phyloP scores from a whole-genome alignment of 2,329 filamentous ascomycete genomes.

The Lecanicillium sp. region DNA sequence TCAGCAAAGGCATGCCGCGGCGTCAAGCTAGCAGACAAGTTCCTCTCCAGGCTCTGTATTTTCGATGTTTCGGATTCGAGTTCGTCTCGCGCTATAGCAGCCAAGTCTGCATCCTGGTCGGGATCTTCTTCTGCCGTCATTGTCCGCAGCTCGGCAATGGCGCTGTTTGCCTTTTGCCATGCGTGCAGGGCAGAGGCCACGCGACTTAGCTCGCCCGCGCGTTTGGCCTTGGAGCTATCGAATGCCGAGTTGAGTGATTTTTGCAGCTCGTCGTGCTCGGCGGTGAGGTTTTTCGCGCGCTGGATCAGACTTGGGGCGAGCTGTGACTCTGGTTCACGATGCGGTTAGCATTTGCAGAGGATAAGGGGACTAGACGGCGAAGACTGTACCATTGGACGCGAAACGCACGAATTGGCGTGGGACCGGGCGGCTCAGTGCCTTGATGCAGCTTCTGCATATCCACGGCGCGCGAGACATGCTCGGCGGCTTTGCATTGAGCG shows the following conservation, averaged over 20 bases:
- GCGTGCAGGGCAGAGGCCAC: slow-evolving; percentile 49
- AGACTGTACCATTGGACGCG: slow-evolving; percentile 21
- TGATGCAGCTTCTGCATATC: slow-evolving; percentile 27
- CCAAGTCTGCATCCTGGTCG: slow-evolving; percentile 59
- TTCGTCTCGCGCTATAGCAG: slow-evolving; percentile 73
- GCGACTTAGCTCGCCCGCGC: slow-evolving; percentile 51
- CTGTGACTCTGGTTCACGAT: slow-evolving; percentile 13
- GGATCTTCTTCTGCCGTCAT: slow-evolving; percentile 34
- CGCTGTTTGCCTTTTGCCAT: slow-evolving; percentile 46
- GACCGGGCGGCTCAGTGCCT: slow-evolving; percentile 18
- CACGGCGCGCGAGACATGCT: slow-evolving; percentile 25
- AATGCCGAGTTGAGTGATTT: slow-evolving; percentile 43
- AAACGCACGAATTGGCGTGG: slow-evolving; percentile 21
- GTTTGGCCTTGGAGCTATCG: slow-evolving; percentile 48
- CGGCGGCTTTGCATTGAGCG: too few species aligned
- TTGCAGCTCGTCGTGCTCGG: slow-evolving; percentile 49
- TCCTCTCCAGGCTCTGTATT: slow-evolving; percentile 54
- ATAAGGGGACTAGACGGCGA: not conserved
- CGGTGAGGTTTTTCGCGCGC: slow-evolving; percentile 48
- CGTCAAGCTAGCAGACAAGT: slow-evolving; percentile 69
- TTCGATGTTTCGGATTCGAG: slow-evolving; percentile 55
- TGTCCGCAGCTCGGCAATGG: slow-evolving; percentile 43
- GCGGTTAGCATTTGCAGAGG: not conserved
- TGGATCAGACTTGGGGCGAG: slow-evolving; percentile 49
- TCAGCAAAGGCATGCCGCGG: slow-evolving; percentile 85